These are phyloP conservation scores for Peronospora farinosa DNA, from an alignment of 352 stramenopile species.

Conservation along the genomic window DNA sequence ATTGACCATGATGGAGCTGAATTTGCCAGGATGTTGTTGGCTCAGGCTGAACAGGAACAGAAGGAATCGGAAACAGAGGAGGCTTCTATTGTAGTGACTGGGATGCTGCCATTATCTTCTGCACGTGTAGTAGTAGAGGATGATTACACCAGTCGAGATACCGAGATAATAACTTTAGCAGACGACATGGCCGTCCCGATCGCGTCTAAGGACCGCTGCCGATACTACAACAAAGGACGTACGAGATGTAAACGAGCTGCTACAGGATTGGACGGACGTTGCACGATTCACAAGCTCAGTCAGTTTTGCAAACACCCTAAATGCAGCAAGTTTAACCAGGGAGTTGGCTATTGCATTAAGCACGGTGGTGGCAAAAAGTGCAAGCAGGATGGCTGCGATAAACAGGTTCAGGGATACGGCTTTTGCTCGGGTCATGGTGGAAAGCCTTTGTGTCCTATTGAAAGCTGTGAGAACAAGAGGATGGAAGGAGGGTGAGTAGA, in stretches of 20 bases:
- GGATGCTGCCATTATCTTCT: slow-evolving; percentile 24
- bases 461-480: slow-evolving; percentile 75
- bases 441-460: slow-evolving; percentile 67
- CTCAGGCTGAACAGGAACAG: slow-evolving; percentile 56
- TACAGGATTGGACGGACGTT: slow-evolving; percentile 69
- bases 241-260: slow-evolving; percentile 54
- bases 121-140: slow-evolving; percentile 10
- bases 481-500: slow-evolving; percentile 67
- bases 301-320: slow-evolving; percentile 76
- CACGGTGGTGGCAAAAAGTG: slow-evolving; percentile 83
- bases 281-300: slow-evolving; percentile 75
- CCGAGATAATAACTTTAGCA: slow-evolving; percentile 7
- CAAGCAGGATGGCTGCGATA: slow-evolving; percentile 70
- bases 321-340: slow-evolving; percentile 83
- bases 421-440: slow-evolving; percentile 79
- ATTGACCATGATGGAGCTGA: slow-evolving; percentile 64
- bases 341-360: slow-evolving; percentile 80
- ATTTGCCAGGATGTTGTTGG: slow-evolving; percentile 65
- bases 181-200: slow-evolving; percentile 19
- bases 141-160: slow-evolving; percentile 2
- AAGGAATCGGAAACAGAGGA: slow-evolving; percentile 21
- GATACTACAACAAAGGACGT: slow-evolving; percentile 70
- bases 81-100: slow-evolving; percentile 12
- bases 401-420: slow-evolving; percentile 80
- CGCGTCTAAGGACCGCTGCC: slow-evolving; percentile 42